These are phyloP conservation scores for Wallacemonas collosoma DNA, from an alignment of 208 protist species.

Conservation along the genomic window DNA sequence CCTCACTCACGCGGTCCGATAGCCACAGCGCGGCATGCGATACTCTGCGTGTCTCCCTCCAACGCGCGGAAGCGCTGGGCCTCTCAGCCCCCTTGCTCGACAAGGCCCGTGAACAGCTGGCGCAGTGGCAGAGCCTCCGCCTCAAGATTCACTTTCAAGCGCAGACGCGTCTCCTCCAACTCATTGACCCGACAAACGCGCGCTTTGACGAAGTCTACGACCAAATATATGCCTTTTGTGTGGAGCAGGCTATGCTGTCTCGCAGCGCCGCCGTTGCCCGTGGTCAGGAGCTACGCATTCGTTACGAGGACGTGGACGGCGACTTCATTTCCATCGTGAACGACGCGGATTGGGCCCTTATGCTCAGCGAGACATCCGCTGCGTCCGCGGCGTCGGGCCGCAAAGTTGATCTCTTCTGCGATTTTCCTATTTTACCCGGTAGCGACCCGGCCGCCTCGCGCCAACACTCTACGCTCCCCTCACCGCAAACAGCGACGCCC, in stretches of 20 bases:
- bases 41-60: slow-evolving; percentile 35
- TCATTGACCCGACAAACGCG: slow-evolving; percentile 38
- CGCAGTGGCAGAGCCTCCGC: slow-evolving; percentile 36
- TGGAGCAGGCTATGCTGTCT: slow-evolving; percentile 30
- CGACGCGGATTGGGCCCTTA: slow-evolving; percentile 73
- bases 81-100: slow-evolving; percentile 44
- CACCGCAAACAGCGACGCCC: background rate
- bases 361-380: slow-evolving; percentile 52
- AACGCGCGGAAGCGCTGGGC: slow-evolving; percentile 47
- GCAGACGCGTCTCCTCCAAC: slow-evolving; percentile 57
- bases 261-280: background rate
- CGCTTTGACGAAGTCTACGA: slow-evolving; percentile 60
- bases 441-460: slow-evolving; percentile 7
- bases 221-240: slow-evolving; percentile 58
- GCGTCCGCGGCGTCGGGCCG: slow-evolving; percentile 16
- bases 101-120: slow-evolving; percentile 41
- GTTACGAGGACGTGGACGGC: slow-evolving; percentile 81
- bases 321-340: slow-evolving; percentile 79
- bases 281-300: slow-evolving; percentile 61
- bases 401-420: slow-evolving; percentile 71
- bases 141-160: slow-evolving; percentile 84
- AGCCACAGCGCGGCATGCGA: slow-evolving; percentile 8
- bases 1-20: too few relatives aligned
- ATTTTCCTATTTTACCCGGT: slow-evolving; percentile 56
- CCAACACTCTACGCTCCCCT: background rate